A percentile compares a stretch with the other conserved stretches of the same genome.
Evolutionary conservation across 176 grass and related monocot species (phyloP).

Genomic region (Eleusine coracana): DNA sequence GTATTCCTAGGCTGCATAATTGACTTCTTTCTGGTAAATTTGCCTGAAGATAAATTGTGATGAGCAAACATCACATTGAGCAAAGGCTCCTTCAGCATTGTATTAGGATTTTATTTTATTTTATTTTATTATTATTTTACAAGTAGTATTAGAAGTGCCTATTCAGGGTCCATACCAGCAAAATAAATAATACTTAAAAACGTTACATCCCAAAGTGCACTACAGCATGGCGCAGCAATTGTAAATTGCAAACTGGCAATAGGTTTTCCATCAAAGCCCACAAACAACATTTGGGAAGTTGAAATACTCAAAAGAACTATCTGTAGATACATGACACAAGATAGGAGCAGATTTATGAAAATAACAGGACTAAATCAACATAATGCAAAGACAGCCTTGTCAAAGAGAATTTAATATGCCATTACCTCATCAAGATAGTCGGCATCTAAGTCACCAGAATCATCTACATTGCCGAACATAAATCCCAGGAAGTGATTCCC

Average conservation of each 20-base stretch:
- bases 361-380: slow-evolving; percentile 8
- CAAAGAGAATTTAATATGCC: neutral
- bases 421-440: slow-evolving; percentile 97
- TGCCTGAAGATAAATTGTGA: neutral
- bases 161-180: slow-evolving; percentile 1
- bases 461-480: slow-evolving; percentile 99
- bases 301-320: neutral
- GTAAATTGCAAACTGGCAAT: neutral
- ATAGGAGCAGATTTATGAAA: slow-evolving; percentile 8
- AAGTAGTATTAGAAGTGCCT: neutral
- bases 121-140: neutral
- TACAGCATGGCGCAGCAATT: neutral
- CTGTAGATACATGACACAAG: neutral
- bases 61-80: neutral
- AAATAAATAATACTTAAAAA: neutral
- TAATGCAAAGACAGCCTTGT: neutral
- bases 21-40: slow-evolving; percentile 33
- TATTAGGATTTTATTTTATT: neutral
- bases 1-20: neutral
- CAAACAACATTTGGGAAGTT: neutral
- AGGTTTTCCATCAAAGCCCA: neutral
- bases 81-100: neutral
- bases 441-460: slow-evolving; percentile 89
- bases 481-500: slow-evolving; percentile 86
- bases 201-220: neutral